Evolutionary conservation across 2,329 filamentous ascomycete genomes (phyloP).

Genomic region (Cordyceps cicadae): DNA sequence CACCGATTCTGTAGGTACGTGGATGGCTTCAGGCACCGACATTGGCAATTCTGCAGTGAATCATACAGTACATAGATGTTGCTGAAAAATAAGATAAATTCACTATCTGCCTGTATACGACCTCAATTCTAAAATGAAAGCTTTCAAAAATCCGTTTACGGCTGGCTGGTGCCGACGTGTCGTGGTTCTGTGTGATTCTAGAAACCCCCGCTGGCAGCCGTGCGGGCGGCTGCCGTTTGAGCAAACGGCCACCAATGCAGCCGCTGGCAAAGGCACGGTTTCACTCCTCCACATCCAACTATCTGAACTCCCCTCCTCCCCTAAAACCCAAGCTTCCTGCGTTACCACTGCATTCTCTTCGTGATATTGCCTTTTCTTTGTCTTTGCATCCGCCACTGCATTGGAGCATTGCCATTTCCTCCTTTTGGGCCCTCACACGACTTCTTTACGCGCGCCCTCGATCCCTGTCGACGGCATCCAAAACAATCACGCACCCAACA

Average conservation of each 20-base stretch:
- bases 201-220: slow-evolving; percentile 8
- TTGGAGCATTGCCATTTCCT: background rate
- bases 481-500: slow-evolving; percentile 4
- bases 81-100: background rate
- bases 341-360: slow-evolving; percentile 12
- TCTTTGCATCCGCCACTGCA: slow-evolving; percentile 2
- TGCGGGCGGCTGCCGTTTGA: slow-evolving; percentile 5
- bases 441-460: background rate
- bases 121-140: background rate
- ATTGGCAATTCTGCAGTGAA: background rate
- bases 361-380: background rate
- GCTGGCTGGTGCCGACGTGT: slow-evolving; percentile 12
- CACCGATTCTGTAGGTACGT: background rate
- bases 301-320: slow-evolving; percentile 3
- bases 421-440: background rate
- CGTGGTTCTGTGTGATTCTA: slow-evolving; percentile 21
- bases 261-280: background rate
- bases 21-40: background rate
- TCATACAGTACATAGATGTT: background rate
- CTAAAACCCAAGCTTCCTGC: background rate
- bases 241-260: slow-evolving; percentile 8
- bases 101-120: background rate
- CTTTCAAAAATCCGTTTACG: background rate
- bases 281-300: slow-evolving; percentile 8
- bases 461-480: background rate